Base-by-base conservation (phyloP, 2,329 filamentous ascomycete genomes). In the Paraphaeosphaeria sporulosa region DNA sequence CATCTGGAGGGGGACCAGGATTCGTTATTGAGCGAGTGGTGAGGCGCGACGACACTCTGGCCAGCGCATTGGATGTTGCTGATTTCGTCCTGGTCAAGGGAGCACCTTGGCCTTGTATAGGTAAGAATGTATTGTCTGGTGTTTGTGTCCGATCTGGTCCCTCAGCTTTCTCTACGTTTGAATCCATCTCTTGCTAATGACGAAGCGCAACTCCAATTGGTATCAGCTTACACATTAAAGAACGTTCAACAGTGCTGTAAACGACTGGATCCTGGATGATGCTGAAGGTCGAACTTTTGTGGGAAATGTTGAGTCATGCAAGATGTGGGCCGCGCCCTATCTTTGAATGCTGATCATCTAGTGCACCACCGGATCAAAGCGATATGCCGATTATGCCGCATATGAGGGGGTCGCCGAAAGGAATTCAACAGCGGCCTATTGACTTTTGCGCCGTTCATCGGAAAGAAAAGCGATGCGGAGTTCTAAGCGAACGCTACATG, bases 1-100 rank as follows among this genome's bases (percentile, higher is more conserved):
- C 80, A 70, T 83, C 78, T 0, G 79, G 80, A 47, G 79, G 78
- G 1, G 80, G 79, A 2, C 76, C 74, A 5, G 70, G 69, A 27
- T 71, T 62, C 13, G 36, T 58, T 34, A 69, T 67, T 9, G 69
- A 69, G 4, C 59, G 63, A 17, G 66, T 71, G 65, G 78, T 80
- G 40, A 80, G 63, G 10, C 66, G 72, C 12, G 77, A 78, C 10
- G 74, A 65, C 23, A 79, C 72, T 56, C 73, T 69, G 27, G 55
- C 64, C 6, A 73, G 53, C 1, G 64, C 51, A 43, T 62, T 61
- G 7, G 60, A 60, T 4, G 62, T 60, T 34, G 57, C 55, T 12
- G 68, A 70, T 51, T 55, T 67, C 3, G 61, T 65, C 44, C 57
- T 60, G 3, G 59, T 56, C 17, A 69, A 59, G 10, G 63, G 49